These are phyloP conservation scores for Cyclotella choctawhatcheeana DNA, from an alignment of 108 stramenopile species.

Conservation along the genomic window DNA sequence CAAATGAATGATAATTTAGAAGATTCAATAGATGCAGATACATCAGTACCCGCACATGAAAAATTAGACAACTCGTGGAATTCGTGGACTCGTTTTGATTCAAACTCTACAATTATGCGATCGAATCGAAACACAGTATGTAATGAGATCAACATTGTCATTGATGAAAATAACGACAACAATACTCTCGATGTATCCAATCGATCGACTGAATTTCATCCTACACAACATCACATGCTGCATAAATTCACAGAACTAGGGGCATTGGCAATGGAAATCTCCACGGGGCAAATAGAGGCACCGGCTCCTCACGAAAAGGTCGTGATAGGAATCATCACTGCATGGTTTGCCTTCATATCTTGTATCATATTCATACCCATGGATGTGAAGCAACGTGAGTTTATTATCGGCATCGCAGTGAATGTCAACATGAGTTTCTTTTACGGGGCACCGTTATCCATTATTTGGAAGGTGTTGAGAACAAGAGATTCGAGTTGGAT, in stretches of 20 bases:
- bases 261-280: neutral
- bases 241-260: conserved; percentile 1
- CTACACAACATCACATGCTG: neutral
- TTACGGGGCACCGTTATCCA: conserved; percentile 83
- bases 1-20: too few relatives aligned
- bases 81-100: neutral
- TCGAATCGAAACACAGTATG: neutral
- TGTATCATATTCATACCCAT: conserved; percentile 43
- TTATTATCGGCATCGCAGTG: conserved; percentile 63
- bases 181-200: too few relatives aligned
- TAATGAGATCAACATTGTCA: too few relatives aligned
- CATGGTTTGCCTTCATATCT: conserved; percentile 63
- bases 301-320: conserved; percentile 68
- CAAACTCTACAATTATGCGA: neutral
- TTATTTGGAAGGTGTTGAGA: conserved; percentile 61
- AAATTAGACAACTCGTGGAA: conserved; percentile 1
- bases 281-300: conserved; percentile 5
- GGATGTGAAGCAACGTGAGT: conserved; percentile 31
- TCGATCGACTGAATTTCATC: too few relatives aligned
- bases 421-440: conserved; percentile 84
- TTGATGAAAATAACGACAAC: too few relatives aligned
- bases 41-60: neutral
- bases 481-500: conserved; percentile 53
- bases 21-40: too few relatives aligned
- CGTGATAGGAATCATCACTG: conserved; percentile 53